phyloP scores from a whole-genome alignment of 805 yeast genomes.

The Zygosaccharomyces rouxii region DNA sequence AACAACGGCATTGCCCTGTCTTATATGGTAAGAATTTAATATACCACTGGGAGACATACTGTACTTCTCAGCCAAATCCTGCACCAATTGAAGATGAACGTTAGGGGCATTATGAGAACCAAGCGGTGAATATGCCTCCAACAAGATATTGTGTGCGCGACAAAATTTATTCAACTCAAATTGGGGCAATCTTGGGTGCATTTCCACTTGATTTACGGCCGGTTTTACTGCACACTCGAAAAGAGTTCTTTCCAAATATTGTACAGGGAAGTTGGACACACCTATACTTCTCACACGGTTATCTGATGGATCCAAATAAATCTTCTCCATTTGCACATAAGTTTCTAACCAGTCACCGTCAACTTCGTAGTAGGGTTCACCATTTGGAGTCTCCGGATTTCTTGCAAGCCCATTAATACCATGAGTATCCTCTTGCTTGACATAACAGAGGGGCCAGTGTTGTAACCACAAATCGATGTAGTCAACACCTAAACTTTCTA shows the following conservation, averaged over 20 bases:
- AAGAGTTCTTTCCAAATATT: constrained; percentile 39
- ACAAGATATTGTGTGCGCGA: constrained; percentile 46
- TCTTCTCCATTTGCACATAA: constrained; percentile 47
- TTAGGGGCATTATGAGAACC: constrained; percentile 67
- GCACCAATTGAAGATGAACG: constrained; percentile 46
- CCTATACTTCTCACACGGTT: constrained; percentile 50
- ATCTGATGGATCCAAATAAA: constrained; percentile 35
- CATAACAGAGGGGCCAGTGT: constrained; percentile 69
- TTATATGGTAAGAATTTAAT: constrained; percentile 57
- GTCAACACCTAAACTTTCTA: constrained; percentile 58
- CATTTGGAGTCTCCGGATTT: constrained; percentile 35
- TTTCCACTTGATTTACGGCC: constrained; percentile 57
- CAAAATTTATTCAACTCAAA: constrained; percentile 50
- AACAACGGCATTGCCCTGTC: constrained; percentile 55
- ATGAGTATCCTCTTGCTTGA: constrained; percentile 22
- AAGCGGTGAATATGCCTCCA: constrained; percentile 58
- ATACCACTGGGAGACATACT: constrained; percentile 51
- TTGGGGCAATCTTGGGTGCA: constrained; percentile 72
- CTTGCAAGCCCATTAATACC: constrained; percentile 23
- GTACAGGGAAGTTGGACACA: constrained; percentile 49
- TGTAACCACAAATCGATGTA: constrained; percentile 73
- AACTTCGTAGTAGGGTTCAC: constrained; percentile 33
- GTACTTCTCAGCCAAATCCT: constrained; percentile 54
- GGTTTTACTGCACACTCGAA: constrained; percentile 47
- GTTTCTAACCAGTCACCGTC: constrained; percentile 46